Conservation (phyloP, 345 rosid species). For the Pistacia atlantica region DNA sequence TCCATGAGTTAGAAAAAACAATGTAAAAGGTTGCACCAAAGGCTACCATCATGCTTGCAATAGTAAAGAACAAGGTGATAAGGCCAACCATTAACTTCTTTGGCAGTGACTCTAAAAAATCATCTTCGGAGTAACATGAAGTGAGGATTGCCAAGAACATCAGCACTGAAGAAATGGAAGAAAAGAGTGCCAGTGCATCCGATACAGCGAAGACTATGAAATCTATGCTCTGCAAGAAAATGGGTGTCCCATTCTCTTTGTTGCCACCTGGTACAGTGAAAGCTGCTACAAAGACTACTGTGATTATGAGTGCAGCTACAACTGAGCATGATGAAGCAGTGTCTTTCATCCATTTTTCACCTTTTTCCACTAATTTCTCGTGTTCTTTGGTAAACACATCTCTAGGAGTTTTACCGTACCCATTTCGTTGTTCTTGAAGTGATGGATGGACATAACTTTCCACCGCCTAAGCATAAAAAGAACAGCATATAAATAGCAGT, state of each 20-base stretch:
- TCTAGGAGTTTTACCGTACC: neutral
- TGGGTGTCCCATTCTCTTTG: neutral
- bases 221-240: neutral
- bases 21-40: too few species aligned
- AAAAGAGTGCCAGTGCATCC: too few species aligned
- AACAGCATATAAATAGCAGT: neutral
- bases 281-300: neutral
- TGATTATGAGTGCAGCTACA: slow-evolving; percentile 6
- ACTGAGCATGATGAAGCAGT: neutral
- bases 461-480: neutral
- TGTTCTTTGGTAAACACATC: neutral
- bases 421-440: neutral
- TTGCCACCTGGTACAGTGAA: neutral
- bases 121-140: neutral
- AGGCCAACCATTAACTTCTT: too few species aligned
- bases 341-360: slow-evolving; percentile 5
- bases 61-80: too few species aligned
- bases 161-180: too few species aligned
- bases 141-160: neutral
- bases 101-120: neutral
- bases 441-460: neutral
- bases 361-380: neutral
- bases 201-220: neutral
- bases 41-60: too few species aligned
- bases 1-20: too few species aligned